Base-by-base conservation (phyloP, 371 early-diverging fungal genomes). In the Gilbertella persicaria region DNA sequence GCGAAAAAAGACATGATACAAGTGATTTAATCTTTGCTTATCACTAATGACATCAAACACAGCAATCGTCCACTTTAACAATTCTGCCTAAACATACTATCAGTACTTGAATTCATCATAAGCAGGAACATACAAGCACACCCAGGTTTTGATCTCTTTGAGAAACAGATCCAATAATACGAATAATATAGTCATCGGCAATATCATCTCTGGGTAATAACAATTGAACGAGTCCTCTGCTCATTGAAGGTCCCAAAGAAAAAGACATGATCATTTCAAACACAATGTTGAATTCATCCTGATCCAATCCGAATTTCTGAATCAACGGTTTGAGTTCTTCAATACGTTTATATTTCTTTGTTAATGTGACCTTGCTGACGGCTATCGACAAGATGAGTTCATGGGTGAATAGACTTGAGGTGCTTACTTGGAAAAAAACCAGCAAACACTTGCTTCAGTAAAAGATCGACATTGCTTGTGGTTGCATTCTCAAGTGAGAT, bases 1-100 rank as follows among this genome's bases (percentile, higher is more conserved):
- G 41, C 74, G 75, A 45, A 83, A 81, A 1, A 74, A 53, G 1
- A 79, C 75, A 7, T 59, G 64, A 38, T 83, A 83, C 21, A 79
- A 43, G 17, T 70, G 70, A 12, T 53, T 52, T 3, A 79, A 45
- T 48, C 66, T 64, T 21, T 70, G 63, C 17, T 61, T 67, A 21
- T 66, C 52, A 28, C 73, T 75, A 24, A 83, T 45, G 2, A 74
- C 50, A 20, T 81, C 80, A 44, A 74, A 83, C 4, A 83, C 58
- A 13, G 69, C 38, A 6, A 81, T 70, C 4, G 68, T 44, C 84
- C 84, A 83, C 41, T 63, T 66, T 36, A 81, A 53, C 13, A 80
- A 41, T 10, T 48, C 20, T 36, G 16, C 48, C 21, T 53, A 48
- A 17, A 20, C 20, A 39, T 29, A 36, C n/a, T n/a, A n/a, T n/a